Conservation (phyloP, 176 grass and related monocot species). For the Rhynchospora tenuis region DNA sequence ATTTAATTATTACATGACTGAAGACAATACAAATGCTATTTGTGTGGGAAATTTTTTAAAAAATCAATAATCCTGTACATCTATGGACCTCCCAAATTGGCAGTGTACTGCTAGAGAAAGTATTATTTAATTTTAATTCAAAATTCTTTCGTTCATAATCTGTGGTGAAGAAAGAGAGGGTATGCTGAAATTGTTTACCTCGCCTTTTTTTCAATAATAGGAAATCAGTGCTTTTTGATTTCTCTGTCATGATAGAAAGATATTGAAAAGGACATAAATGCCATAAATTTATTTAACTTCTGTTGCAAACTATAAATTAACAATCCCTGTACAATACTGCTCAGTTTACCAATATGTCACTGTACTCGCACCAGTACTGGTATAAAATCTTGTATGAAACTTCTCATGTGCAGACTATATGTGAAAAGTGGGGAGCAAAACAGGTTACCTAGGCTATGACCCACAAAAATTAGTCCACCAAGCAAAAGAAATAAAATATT, state of each 20-base stretch:
- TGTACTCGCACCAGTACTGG: not conserved
- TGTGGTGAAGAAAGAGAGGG: too few species aligned
- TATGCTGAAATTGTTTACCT: too few species aligned
- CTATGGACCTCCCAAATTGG: too few species aligned
- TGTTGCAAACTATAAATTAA: not conserved
- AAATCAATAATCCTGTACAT: too few species aligned
- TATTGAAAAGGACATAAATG: not conserved
- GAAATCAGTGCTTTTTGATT: not conserved
- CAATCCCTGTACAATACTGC: not conserved
- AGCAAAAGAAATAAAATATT: slow-evolving; percentile 11
- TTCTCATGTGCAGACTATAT: not conserved
- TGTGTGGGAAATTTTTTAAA: too few species aligned
- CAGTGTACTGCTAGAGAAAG: too few species aligned
- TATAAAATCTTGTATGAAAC: not conserved
- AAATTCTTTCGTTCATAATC: too few species aligned
- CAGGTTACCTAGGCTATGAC: not conserved
- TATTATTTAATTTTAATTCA: too few species aligned
- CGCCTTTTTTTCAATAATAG: not conserved
- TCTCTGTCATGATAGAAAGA: not conserved
- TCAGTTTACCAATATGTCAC: not conserved
- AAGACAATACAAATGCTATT: too few species aligned
- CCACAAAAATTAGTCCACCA: not conserved
- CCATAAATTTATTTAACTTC: not conserved
- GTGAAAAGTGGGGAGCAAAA: not conserved
- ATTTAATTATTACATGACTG: too few species aligned